phyloP scores from a whole-genome alignment of 179 eudicot species.

The Beta macrorhiza region DNA sequence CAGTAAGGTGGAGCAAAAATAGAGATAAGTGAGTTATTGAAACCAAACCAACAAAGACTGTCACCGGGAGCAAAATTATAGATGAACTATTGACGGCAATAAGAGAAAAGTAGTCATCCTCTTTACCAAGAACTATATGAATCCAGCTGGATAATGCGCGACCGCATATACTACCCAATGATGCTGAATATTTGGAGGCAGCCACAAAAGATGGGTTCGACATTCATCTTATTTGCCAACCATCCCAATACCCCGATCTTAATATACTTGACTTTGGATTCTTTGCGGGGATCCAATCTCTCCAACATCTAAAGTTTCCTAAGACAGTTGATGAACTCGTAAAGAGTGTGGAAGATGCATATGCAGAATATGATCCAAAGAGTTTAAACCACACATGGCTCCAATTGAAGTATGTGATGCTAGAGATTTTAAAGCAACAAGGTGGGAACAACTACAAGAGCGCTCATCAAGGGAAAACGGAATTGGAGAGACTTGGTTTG shows the following conservation, averaged over 20 bases:
- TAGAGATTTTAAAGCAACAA: too few relatives aligned
- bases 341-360: too few relatives aligned
- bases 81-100: neutral
- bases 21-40: neutral
- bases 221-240: neutral
- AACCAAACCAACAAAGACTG: neutral
- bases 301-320: too few relatives aligned
- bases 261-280: conserved; percentile 7
- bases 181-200: neutral
- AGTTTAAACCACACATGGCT: too few relatives aligned
- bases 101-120: neutral
- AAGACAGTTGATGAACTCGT: too few relatives aligned
- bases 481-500: too few relatives aligned
- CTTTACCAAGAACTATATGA: neutral
- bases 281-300: neutral
- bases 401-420: too few relatives aligned
- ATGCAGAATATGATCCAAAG: too few relatives aligned
- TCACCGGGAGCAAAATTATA: neutral
- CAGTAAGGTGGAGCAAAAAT: neutral
- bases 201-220: too few relatives aligned
- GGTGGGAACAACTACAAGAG: too few relatives aligned
- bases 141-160: neutral
- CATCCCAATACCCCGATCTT: neutral
- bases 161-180: conserved; percentile 8
- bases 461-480: too few relatives aligned